phyloP scores from a whole-genome alignment of 345 rosid genomes.

The Dipteronia dyeriana region DNA sequence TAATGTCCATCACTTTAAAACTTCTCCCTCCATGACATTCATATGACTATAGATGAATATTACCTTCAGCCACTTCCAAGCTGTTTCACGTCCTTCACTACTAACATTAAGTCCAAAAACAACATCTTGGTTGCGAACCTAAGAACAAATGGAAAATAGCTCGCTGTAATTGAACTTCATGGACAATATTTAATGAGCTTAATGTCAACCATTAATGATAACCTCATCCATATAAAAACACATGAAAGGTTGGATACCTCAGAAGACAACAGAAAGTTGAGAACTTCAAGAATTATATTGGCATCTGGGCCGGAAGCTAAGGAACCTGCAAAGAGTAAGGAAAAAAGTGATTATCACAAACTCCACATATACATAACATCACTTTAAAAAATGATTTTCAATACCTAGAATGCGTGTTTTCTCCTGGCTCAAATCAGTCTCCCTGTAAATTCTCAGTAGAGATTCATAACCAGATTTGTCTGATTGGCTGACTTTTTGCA shows the following conservation, averaged over 20 bases:
- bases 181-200: background rate
- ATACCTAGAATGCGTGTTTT: constrained; percentile 89
- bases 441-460: constrained; percentile 79
- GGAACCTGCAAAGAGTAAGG: constrained; percentile 50
- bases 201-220: background rate
- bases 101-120: constrained; percentile 69
- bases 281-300: constrained; percentile 60
- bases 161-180: background rate
- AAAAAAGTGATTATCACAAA: constrained; percentile 4
- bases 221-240: background rate
- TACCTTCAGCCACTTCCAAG: constrained; percentile 94
- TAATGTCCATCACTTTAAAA: background rate
- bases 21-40: background rate
- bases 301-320: constrained; percentile 73
- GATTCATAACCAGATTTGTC: constrained; percentile 74
- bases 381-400: constrained; percentile 2
- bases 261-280: constrained; percentile 65
- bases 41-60: background rate
- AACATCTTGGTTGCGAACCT: constrained; percentile 96
- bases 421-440: constrained; percentile 95
- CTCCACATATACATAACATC: background rate
- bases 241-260: constrained; percentile 52
- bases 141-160: constrained; percentile 9
- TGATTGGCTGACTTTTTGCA: constrained; percentile 66
- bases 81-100: constrained; percentile 87